These are phyloP conservation scores for Penicillium aurantiogriseum DNA, from an alignment of 2,329 filamentous ascomycete genomes.

Conservation along the genomic window DNA sequence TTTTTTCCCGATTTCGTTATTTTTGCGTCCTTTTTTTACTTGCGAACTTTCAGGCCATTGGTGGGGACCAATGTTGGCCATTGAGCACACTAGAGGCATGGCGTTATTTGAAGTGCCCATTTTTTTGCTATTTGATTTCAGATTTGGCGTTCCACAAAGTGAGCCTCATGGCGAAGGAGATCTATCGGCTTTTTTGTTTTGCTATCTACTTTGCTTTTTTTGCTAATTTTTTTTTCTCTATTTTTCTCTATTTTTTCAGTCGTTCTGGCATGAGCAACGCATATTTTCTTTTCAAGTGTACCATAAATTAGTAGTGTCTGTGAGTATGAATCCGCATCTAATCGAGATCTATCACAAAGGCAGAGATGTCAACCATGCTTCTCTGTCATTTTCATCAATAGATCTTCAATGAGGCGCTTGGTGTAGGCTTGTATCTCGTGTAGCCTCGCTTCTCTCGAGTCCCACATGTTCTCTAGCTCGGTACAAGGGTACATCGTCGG, in stretches of 20 bases:
- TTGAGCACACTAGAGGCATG: conserved; percentile 15
- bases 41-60: not conserved
- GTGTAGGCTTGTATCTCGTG: not conserved
- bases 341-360: conserved; percentile 2
- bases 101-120: conserved; percentile 6
- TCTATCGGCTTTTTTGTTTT: not conserved
- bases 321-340: not conserved
- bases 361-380: not conserved
- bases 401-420: conserved; percentile 1
- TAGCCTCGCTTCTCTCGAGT: not conserved
- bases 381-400: conserved; percentile 8
- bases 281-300: conserved; percentile 12
- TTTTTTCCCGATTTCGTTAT: not conserved
- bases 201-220: not conserved
- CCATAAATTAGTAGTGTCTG: conserved; percentile 1
- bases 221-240: not conserved
- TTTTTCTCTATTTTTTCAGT: not conserved
- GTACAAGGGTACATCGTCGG: not conserved
- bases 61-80: not conserved
- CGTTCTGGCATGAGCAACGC: not conserved
- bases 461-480: not conserved
- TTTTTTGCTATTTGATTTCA: conserved; percentile 2
- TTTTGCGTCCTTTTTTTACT: not conserved
- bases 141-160: not conserved
- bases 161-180: not conserved